phyloP scores from a whole-genome alignment of 139 green algal species.

The Picochlorum sp. region DNA sequence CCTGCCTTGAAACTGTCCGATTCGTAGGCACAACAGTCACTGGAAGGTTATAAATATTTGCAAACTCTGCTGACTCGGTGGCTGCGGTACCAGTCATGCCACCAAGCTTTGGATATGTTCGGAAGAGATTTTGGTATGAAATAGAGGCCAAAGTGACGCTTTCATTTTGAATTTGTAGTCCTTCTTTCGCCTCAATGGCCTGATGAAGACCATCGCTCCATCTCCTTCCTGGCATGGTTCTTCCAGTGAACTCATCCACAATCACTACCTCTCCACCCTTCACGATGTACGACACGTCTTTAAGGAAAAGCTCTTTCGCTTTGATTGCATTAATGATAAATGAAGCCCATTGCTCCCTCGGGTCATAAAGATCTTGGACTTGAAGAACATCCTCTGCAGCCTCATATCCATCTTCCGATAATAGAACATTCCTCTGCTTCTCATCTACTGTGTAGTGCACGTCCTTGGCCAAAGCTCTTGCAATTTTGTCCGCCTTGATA shows the following conservation, averaged over 20 bases:
- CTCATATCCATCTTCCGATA: slow-evolving; percentile 98
- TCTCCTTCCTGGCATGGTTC: slow-evolving; percentile 84
- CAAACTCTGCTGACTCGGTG: slow-evolving; percentile 93
- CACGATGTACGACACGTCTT: slow-evolving; percentile 94
- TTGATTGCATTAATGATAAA: slow-evolving; percentile 97
- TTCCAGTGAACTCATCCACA: slow-evolving; percentile 96
- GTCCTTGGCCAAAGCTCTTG: slow-evolving; percentile 62
- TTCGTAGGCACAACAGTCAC: slow-evolving; percentile 79
- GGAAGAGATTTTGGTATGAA: slow-evolving; percentile 91
- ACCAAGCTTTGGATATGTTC: slow-evolving; percentile 57
- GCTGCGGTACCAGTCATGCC: slow-evolving; percentile 89
- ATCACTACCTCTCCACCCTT: slow-evolving; percentile 86
- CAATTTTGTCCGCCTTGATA: slow-evolving; percentile 77
- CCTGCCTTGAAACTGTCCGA: slow-evolving; percentile 30
- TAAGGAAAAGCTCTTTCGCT: slow-evolving; percentile 91
- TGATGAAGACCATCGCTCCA: slow-evolving; percentile 91
- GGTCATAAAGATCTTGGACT: slow-evolving; percentile 91
- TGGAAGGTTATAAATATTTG: slow-evolving; percentile 88
- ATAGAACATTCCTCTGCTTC: slow-evolving; percentile 93
- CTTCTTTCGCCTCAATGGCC: slow-evolving; percentile 97
- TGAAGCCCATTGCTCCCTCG: slow-evolving; percentile 84
- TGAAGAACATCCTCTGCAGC: slow-evolving; percentile 89
- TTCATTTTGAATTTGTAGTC: slow-evolving; percentile 90
- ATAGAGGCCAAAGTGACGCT: slow-evolving; percentile 88
- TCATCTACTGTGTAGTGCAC: slow-evolving; percentile 98